phyloP scores from a whole-genome alignment of 331 rosid genomes.

The Quercus phellos region DNA sequence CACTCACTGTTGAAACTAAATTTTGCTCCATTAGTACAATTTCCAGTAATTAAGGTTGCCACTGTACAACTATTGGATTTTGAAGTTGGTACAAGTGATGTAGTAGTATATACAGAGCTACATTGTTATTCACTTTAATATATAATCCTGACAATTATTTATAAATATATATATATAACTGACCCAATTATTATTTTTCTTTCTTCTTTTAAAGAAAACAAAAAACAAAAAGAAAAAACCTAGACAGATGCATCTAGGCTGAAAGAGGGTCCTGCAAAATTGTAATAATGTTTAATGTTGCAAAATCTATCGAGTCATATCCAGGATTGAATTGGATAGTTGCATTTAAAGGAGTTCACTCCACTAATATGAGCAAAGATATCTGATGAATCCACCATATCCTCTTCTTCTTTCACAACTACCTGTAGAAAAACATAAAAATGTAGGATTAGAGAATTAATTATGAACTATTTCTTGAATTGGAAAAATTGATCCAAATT shows the following conservation, averaged over 20 bases:
- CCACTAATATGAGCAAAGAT: constrained; percentile 96
- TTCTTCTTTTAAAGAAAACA: neutral
- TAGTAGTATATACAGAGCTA: constrained; percentile 44
- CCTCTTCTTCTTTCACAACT: constrained; percentile 87
- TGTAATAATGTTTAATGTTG: constrained; percentile 37
- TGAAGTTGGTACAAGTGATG: constrained; percentile 3
- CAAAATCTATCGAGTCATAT: constrained; percentile 36
- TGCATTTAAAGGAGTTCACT: constrained; percentile 96
- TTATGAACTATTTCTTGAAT: constrained; percentile 7
- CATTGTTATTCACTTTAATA: constrained; percentile 27
- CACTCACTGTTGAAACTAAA: neutral
- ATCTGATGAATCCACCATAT: constrained; percentile 92
- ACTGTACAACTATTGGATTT: constrained; percentile 15
- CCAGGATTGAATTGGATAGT: constrained; percentile 87
- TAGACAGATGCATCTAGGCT: constrained; percentile 34
- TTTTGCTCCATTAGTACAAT: neutral
- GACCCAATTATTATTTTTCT: constrained; percentile 57
- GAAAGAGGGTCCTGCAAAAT: constrained; percentile 66
- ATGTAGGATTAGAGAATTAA: constrained; percentile 16
- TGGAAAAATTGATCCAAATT: constrained; percentile 7
- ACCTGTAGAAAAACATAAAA: constrained; percentile 39
- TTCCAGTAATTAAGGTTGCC: neutral
- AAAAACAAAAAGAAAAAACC: neutral
- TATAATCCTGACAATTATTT: constrained; percentile 45
- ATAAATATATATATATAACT: neutral